A percentile compares a stretch with the other conserved stretches of the same genome.
phyloP scores from a whole-genome alignment of 352 stramenopile genomes.

The Globisporangium rhizosaccharum region DNA sequence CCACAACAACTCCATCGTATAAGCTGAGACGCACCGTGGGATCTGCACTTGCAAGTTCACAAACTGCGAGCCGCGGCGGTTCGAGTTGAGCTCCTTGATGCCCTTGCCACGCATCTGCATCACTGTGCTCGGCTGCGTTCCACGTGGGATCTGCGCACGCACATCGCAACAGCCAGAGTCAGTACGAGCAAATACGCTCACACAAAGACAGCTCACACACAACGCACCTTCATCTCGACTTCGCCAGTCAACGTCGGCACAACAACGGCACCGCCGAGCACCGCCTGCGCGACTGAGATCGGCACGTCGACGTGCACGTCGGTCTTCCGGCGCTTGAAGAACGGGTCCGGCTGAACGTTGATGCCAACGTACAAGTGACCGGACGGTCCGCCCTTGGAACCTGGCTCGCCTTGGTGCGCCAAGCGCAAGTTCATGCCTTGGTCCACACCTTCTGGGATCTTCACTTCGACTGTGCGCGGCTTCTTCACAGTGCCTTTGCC shows the following conservation, averaged over 20 bases:
- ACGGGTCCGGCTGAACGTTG: conserved; percentile 91
- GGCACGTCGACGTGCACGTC: conserved; percentile 94
- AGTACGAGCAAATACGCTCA: not conserved
- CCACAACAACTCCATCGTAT: not conserved
- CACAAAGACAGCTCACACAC: not conserved
- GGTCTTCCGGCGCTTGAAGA: conserved; percentile 94
- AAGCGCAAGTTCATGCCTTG: conserved; percentile 95
- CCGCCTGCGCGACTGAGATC: conserved; percentile 90
- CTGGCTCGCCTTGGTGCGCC: conserved; percentile 88
- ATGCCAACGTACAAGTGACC: conserved; percentile 95
- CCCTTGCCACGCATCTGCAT: conserved; percentile 96
- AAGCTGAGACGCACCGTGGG: conserved; percentile 74
- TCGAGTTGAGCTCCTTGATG: conserved; percentile 92
- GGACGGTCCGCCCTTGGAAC: conserved; percentile 74
- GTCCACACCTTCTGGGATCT: conserved; percentile 94
- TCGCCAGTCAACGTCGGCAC: conserved; percentile 96
- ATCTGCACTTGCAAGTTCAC: conserved; percentile 96
- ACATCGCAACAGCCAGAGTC: not conserved
- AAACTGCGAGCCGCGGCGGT: conserved; percentile 92
- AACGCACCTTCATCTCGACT: conserved; percentile 93
- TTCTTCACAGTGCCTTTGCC: conserved; percentile 86
- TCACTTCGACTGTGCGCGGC: conserved; percentile 89
- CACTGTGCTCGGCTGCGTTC: conserved; percentile 93
- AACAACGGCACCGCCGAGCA: conserved; percentile 92
- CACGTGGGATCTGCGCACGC: conserved; percentile 72